These are phyloP conservation scores for Podospora fimiseda DNA, from an alignment of 495 filamentous ascomycete species.

Conservation along the genomic window DNA sequence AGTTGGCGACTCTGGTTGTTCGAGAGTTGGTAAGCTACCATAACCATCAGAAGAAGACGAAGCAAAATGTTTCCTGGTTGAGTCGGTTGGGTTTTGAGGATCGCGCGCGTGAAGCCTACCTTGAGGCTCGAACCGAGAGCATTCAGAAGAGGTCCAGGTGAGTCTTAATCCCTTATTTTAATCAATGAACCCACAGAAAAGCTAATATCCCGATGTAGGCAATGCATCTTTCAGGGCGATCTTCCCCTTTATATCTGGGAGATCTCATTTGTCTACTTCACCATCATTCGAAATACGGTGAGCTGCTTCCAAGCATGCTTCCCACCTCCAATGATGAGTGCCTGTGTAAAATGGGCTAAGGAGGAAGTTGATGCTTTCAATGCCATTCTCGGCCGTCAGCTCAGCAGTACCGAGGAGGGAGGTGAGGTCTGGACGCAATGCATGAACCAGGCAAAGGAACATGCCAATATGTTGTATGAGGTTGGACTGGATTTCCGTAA, in stretches of 20 bases:
- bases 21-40: slow-evolving; percentile 67
- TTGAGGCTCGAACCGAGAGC: slow-evolving; percentile 66
- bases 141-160: slow-evolving; percentile 79
- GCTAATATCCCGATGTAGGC: too few species aligned
- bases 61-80: slow-evolving; percentile 71
- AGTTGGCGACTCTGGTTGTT: slow-evolving; percentile 66
- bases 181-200: slow-evolving; percentile 39
- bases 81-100: slow-evolving; percentile 82
- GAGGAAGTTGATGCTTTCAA: slow-evolving; percentile 89
- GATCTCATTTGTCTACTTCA: slow-evolving; percentile 95
- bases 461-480: slow-evolving; percentile 72
- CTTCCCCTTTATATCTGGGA: slow-evolving; percentile 89
- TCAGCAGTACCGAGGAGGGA: slow-evolving; percentile 68
- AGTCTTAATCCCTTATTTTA: too few species aligned
- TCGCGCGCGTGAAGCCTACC: slow-evolving; percentile 77
- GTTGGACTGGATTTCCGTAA: slow-evolving; percentile 88
- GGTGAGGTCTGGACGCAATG: slow-evolving; percentile 73
- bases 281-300: slow-evolving; percentile 84
- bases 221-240: slow-evolving; percentile 90
- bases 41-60: slow-evolving; percentile 63
- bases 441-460: slow-evolving; percentile 70
- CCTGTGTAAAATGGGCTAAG: slow-evolving; percentile 94
- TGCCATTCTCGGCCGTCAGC: slow-evolving; percentile 66
- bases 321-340: slow-evolving; percentile 75
- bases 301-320: slow-evolving; percentile 86